Base-by-base conservation (phyloP, 495 filamentous ascomycete species). In the Penicillium coprophilum region DNA sequence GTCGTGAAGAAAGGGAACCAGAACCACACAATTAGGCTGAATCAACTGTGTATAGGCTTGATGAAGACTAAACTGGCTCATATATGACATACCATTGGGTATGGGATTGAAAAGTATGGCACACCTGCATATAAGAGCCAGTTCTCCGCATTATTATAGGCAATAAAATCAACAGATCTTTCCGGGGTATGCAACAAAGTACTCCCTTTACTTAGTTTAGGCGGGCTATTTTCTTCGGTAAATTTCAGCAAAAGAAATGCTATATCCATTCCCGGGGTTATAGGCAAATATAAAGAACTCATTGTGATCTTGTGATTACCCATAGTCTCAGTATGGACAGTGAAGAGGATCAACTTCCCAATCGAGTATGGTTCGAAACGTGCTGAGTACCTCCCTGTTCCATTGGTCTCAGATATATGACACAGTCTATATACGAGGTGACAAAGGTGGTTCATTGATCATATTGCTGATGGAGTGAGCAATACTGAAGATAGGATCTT, bases 391-490 rank as follows among this genome's bases (percentile, higher is more conserved):
- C 4, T 27, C 24, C 24, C 24, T 38, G 57, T 46, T 40, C 30
- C 39, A 66, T 63, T 58, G 58, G 61, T 41, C 51, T 59, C 53
- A 45, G 30, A 15, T 27, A 50, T 21, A 60, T 56, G 1, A n/a
- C n/a, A n/a, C n/a, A n/a, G 19, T 21, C 19, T 46, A 57, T 3
- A 11, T 47, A 3, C 55, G 47, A 27, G 48, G 51, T 43, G 39
- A 76, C 24, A 68, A 73, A 24, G 7, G 43, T 46, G 11, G 4
- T 17, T 40, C 21, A 2, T 11, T 23, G 17, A 4, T 43, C 20
- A 9, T 43, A 11, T 43, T 20, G 9, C 15, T 46, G 27, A 6
- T 31, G 4, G 45, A 19, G 12, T 28, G 5, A 11, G 15, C 8
- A 1, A 13, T 46, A 12, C 19, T n/a, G 8, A 19, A 30, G 17